These are phyloP conservation scores for Lactarius evosmus DNA, from an alignment of 768 basidiomycete species.

Conservation along the genomic window DNA sequence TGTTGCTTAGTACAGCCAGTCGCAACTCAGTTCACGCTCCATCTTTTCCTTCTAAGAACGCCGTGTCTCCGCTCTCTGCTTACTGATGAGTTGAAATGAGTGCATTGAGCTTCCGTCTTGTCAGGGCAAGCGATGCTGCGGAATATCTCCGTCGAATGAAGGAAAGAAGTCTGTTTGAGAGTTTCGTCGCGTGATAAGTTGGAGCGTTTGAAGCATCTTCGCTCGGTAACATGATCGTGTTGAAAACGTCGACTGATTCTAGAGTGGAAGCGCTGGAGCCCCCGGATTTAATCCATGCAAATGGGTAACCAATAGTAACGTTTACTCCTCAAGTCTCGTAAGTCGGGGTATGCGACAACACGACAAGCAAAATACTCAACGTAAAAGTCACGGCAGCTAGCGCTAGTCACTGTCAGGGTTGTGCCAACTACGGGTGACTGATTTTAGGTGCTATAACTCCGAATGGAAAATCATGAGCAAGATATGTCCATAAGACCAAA, in stretches of 20 bases:
- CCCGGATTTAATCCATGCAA: neutral
- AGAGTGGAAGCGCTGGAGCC: neutral
- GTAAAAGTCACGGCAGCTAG: too few relatives aligned
- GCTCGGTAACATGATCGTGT: neutral
- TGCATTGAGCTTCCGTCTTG: neutral
- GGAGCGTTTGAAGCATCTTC: neutral
- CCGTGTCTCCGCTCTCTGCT: neutral
- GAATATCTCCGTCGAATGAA: neutral
- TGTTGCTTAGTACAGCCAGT: neutral
- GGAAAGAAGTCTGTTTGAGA: neutral
- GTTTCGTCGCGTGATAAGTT: neutral
- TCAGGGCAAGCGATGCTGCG: neutral
- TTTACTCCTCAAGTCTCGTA: too few relatives aligned
- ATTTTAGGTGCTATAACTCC: conserved; percentile 16
- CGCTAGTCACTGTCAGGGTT: neutral
- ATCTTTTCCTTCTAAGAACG: neutral
- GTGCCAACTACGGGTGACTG: neutral
- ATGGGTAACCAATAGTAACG: too few relatives aligned
- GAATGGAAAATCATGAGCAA: conserved; percentile 3
- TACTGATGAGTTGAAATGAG: neutral
- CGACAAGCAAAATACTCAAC: neutral
- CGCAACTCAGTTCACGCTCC: neutral
- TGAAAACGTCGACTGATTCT: neutral
- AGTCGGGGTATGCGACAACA: neutral
- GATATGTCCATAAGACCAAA: neutral